Conservation (phyloP, 768 basidiomycete genomes). For the Tulasnella sp. region DNA sequence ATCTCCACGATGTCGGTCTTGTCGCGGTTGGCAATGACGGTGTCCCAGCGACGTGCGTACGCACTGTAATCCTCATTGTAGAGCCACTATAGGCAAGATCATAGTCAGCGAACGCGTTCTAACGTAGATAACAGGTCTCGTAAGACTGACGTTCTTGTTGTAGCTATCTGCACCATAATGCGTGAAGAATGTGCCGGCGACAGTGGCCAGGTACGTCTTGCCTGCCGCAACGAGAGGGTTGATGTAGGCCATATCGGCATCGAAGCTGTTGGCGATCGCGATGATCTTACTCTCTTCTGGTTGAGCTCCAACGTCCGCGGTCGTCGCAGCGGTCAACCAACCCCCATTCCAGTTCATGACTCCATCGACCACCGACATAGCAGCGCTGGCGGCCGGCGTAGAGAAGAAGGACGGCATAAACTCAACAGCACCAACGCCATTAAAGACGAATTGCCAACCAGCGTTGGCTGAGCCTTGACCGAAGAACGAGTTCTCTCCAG, state of each 20-base stretch:
- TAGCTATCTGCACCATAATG: slow-evolving; percentile 25
- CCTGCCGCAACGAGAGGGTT: slow-evolving; percentile 21
- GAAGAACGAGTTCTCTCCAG: slow-evolving; percentile 27
- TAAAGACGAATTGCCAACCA: slow-evolving; percentile 23
- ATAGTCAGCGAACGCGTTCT: neutral
- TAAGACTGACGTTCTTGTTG: slow-evolving; percentile 26
- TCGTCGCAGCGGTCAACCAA: slow-evolving; percentile 14
- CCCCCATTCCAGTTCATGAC: slow-evolving; percentile 25
- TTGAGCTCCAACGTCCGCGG: neutral
- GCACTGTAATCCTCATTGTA: slow-evolving; percentile 28
- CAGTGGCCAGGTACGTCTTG: slow-evolving; percentile 28
- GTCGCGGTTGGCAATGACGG: slow-evolving; percentile 26
- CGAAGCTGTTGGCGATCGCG: slow-evolving; percentile 26
- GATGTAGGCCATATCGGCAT: slow-evolving; percentile 18
- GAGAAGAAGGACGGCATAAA: slow-evolving; percentile 13
- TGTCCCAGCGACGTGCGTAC: slow-evolving; percentile 27
- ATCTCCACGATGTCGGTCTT: slow-evolving; percentile 27
- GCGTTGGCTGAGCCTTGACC: slow-evolving; percentile 22
- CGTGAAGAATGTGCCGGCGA: slow-evolving; percentile 29
- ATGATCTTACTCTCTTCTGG: neutral
- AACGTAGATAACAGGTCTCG: neutral
- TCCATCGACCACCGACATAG: slow-evolving; percentile 10
- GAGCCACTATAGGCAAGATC: slow-evolving; percentile 22
- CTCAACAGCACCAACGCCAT: neutral
- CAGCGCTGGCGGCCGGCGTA: neutral